These are phyloP conservation scores for Cystofilobasidium capitatum DNA, from an alignment of 768 basidiomycete genomes.

Conservation along the genomic window DNA sequence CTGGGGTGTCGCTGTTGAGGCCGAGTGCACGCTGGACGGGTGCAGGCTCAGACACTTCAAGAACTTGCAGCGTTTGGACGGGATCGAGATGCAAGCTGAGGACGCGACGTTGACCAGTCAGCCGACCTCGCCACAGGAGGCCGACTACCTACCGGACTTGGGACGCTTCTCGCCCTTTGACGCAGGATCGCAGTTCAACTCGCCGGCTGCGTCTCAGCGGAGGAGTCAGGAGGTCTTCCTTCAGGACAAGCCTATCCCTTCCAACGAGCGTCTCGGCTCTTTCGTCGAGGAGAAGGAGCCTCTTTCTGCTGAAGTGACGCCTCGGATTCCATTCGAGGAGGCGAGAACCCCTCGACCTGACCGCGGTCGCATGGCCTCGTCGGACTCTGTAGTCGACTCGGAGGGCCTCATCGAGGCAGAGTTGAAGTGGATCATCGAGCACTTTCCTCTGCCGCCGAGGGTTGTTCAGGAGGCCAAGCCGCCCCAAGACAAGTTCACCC, in stretches of 20 bases:
- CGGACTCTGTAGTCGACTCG: neutral
- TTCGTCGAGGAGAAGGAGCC: neutral
- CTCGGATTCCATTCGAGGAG: neutral
- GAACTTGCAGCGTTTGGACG: neutral
- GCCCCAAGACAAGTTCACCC: neutral
- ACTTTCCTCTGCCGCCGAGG: neutral
- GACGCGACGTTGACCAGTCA: neutral
- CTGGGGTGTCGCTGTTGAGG: neutral
- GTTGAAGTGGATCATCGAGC: neutral
- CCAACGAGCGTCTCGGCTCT: neutral
- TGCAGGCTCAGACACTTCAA: neutral
- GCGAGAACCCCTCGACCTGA: neutral
- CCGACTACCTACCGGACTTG: neutral
- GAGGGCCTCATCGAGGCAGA: neutral
- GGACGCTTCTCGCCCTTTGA: slow-evolving; percentile 2
- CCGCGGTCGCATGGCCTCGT: neutral
- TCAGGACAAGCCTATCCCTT: too few relatives aligned
- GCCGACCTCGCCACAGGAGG: neutral
- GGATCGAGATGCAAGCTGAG: neutral
- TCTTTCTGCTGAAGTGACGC: neutral
- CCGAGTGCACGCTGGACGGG: neutral
- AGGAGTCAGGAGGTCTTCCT: neutral
- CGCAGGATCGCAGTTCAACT: neutral
- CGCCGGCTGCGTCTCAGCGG: neutral
- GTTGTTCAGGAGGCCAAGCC: neutral